A percentile compares a stretch with the other conserved stretches of the same genome.
phyloP scores from a whole-genome alignment of 2,329 filamentous ascomycete species.

The Orbilia brochopaga region DNA sequence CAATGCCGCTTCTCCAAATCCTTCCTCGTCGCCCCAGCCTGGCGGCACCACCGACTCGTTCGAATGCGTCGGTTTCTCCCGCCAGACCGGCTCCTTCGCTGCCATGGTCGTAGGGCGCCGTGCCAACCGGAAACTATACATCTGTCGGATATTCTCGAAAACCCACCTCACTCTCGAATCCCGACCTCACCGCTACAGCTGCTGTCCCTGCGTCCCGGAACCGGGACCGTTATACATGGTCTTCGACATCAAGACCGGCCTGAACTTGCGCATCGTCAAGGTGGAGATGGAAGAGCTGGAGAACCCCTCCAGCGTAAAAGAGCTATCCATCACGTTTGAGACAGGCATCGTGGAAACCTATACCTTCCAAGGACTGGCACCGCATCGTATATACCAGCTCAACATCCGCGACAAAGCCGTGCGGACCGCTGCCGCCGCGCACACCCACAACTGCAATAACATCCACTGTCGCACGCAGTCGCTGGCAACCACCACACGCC shows the following conservation, averaged over 20 bases:
- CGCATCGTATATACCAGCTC: slow-evolving; percentile 41
- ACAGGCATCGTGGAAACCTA: slow-evolving; percentile 47
- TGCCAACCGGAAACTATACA: slow-evolving; percentile 46
- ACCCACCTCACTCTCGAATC: slow-evolving; percentile 42
- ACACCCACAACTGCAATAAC: slow-evolving; percentile 23
- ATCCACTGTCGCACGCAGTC: not conserved
- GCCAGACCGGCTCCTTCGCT: slow-evolving; percentile 46
- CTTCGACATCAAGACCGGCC: slow-evolving; percentile 45
- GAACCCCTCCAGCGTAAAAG: slow-evolving; percentile 37
- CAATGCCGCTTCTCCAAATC: slow-evolving; percentile 5
- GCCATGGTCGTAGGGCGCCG: slow-evolving; percentile 40
- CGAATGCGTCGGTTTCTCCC: slow-evolving; percentile 49
- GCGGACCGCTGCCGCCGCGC: slow-evolving; percentile 32
- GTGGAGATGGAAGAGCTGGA: slow-evolving; percentile 45
- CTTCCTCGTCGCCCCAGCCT: slow-evolving; percentile 12
- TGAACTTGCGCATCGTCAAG: slow-evolving; percentile 42
- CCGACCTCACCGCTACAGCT: slow-evolving; percentile 44
- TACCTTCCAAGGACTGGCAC: slow-evolving; percentile 40
- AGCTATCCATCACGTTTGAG: slow-evolving; percentile 42
- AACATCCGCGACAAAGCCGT: slow-evolving; percentile 42
- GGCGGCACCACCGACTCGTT: slow-evolving; percentile 19
- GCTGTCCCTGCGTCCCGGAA: slow-evolving; percentile 47
- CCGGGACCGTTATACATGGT: slow-evolving; percentile 48
- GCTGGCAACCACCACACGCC: not conserved
- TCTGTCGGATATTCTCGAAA: slow-evolving; percentile 48